These are phyloP conservation scores for Fusarium phyllophilum DNA, from an alignment of 2,329 filamentous ascomycete genomes.

Conservation along the genomic window DNA sequence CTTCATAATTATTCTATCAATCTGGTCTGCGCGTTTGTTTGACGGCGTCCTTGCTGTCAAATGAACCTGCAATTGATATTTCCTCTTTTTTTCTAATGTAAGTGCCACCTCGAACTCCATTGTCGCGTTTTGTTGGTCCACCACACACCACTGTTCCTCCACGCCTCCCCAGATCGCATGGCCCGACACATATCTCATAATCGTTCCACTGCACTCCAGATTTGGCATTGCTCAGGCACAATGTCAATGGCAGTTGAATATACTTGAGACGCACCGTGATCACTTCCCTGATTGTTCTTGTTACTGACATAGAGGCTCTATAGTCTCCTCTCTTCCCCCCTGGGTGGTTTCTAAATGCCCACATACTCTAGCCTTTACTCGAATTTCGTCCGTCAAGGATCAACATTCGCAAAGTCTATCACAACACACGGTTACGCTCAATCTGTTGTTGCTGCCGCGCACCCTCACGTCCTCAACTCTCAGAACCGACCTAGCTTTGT, in stretches of 20 bases:
- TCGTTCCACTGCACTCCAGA: constrained; percentile 40
- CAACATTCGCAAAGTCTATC: constrained; percentile 85
- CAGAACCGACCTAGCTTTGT: constrained; percentile 73
- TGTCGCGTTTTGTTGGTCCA: constrained; percentile 27
- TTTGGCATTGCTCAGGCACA: constrained; percentile 39
- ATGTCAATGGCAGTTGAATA: background rate
- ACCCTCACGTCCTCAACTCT: constrained; percentile 79
- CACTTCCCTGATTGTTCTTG: constrained; percentile 1
- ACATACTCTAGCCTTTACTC: constrained; percentile 74
- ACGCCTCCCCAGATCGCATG: constrained; percentile 40
- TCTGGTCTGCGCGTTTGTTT: constrained; percentile 84
- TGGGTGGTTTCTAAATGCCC: constrained; percentile 89
- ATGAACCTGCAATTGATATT: constrained; percentile 91
- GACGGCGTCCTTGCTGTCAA: constrained; percentile 87
- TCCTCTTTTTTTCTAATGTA: constrained; percentile 71
- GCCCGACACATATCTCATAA: constrained; percentile 44
- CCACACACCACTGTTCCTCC: constrained; percentile 35
- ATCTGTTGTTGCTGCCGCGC: constrained; percentile 93
- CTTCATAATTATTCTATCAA: constrained; percentile 39
- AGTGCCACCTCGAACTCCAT: constrained; percentile 45
- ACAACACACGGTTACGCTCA: constrained; percentile 98
- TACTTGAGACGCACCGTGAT: constrained; percentile 11
- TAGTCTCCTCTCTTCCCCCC: constrained; percentile 65
- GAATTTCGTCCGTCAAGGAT: constrained; percentile 95
- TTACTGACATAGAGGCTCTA: constrained; percentile 40